Conservation (phyloP, 2,329 filamentous ascomycete genomes). For the Scytalidium sp. region DNA sequence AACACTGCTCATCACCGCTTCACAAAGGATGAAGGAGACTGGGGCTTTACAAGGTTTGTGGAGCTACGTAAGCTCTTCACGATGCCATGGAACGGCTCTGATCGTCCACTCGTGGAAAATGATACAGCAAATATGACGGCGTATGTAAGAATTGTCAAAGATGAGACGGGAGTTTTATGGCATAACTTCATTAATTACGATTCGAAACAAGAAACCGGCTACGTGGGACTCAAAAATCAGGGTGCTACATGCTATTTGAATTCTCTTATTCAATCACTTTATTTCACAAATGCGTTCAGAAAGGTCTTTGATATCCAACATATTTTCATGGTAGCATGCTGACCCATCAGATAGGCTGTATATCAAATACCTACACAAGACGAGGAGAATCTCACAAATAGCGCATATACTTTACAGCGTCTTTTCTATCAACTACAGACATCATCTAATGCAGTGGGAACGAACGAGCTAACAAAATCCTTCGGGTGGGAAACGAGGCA, state of each 20-base stretch:
- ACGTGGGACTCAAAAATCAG: slow-evolving; percentile 94
- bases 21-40: slow-evolving; percentile 93
- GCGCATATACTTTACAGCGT: slow-evolving; percentile 88
- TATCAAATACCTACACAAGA: slow-evolving; percentile 94
- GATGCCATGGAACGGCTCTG: slow-evolving; percentile 66
- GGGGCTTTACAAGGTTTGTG: slow-evolving; percentile 97
- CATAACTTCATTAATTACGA: slow-evolving; percentile 94
- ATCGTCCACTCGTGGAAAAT: slow-evolving; percentile 72
- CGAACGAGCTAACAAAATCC: slow-evolving; percentile 89
- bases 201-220: slow-evolving; percentile 98
- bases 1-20: slow-evolving; percentile 91
- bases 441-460: slow-evolving; percentile 77
- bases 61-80: slow-evolving; percentile 85
- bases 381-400: slow-evolving; percentile 78
- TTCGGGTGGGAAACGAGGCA: slow-evolving; percentile 98
- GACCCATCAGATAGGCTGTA: slow-evolving; percentile 60
- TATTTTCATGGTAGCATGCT: background rate
- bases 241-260: slow-evolving; percentile 90
- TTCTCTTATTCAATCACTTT: slow-evolving; percentile 78
- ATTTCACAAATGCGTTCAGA: slow-evolving; percentile 89
- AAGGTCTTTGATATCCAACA: slow-evolving; percentile 55
- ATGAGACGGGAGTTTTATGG: slow-evolving; percentile 86
- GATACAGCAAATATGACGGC: slow-evolving; percentile 78
- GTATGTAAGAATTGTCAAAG: slow-evolving; percentile 77
- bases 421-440: slow-evolving; percentile 95